Evolutionary conservation across 306 rosid species (phyloP), one percentile per base, ranked within the genome.

Genomic region (Medicago lupulina): DNA sequence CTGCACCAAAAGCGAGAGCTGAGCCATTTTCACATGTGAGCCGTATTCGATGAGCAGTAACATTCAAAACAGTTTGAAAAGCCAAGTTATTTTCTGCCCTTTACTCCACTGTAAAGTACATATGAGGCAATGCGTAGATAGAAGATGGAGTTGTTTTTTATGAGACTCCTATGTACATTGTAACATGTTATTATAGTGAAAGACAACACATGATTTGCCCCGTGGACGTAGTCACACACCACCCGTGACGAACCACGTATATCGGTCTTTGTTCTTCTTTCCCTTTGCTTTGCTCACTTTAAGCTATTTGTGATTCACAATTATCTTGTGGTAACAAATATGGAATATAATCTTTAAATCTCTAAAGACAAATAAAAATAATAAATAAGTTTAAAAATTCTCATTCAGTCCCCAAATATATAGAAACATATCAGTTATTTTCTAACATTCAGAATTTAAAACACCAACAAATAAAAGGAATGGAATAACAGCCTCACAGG

Each of bases 1-100:
- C 92, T 36, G 81, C 85, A 1, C 84, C 82, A 4, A 84, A 88
- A 74, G 77, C 73, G 0, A 88, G 58, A 64, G 71, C 78, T 3
- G 80, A 82, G 87, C 84, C 90, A 40, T 86, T 86, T 82, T 71
- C 88, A 38, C 51, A 84, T 76, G 7, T 83, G 43, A 77, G 47
- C 16, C 80, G 84, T 8, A 83, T 86, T 12, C 79, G 88, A 63
- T 85, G n/a, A 80, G 25, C 62, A 38, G 18, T 7, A 15, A 34
- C 13, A 34, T n/a, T 61, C 10, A 36, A 14, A 18, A 21, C 10
- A 6, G 2, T 23, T 59, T 25, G 67, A 34, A n/a, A 6, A 31
- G 8, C 14, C 39, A 58, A 61, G 11, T n/a, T 7, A 0, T 31
- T 31, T 59, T 61, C 15, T 61, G 31, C 21, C 39, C 4, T 14